Percentiles rank a stretch among this genome's conserved stretches.
Conservation (phyloP, 176 grass and related monocot genomes). For the Raddia guianensis region DNA sequence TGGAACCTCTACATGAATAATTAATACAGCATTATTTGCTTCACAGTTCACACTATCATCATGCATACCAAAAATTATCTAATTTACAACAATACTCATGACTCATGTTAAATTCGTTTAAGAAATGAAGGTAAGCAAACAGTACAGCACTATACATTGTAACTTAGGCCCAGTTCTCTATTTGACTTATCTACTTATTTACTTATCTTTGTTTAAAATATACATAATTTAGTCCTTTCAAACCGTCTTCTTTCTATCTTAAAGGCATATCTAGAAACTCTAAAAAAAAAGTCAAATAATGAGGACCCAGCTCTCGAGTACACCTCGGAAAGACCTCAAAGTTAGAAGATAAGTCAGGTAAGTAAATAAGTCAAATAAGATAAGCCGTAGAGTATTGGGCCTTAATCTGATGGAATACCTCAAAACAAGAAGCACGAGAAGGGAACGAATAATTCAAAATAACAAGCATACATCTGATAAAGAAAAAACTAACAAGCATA, state of each 20-base stretch:
- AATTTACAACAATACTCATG: background rate
- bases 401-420: slow-evolving; percentile 16
- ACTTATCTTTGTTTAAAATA: too few relatives aligned
- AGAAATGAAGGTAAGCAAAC: slow-evolving; percentile 14
- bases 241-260: too few relatives aligned
- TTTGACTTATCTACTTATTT: too few relatives aligned
- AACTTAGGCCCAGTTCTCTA: background rate
- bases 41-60: background rate
- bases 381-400: too few relatives aligned
- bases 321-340: too few relatives aligned
- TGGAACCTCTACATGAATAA: slow-evolving; percentile 26
- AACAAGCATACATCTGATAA: slow-evolving; percentile 51
- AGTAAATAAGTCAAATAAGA: too few relatives aligned
- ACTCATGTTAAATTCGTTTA: slow-evolving; percentile 10
- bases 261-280: too few relatives aligned
- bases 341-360: too few relatives aligned
- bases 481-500: slow-evolving; percentile 35
- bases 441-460: slow-evolving; percentile 16
- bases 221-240: too few relatives aligned
- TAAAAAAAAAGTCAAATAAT: too few relatives aligned
- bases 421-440: slow-evolving; percentile 35
- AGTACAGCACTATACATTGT: slow-evolving; percentile 16
- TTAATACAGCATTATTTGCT: background rate
- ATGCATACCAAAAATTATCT: background rate
- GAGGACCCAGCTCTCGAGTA: too few relatives aligned